Evolutionary conservation across 768 basidiomycete genomes (phyloP), one percentile per base, ranked within the genome.

Genomic region (Trametes punicea): DNA sequence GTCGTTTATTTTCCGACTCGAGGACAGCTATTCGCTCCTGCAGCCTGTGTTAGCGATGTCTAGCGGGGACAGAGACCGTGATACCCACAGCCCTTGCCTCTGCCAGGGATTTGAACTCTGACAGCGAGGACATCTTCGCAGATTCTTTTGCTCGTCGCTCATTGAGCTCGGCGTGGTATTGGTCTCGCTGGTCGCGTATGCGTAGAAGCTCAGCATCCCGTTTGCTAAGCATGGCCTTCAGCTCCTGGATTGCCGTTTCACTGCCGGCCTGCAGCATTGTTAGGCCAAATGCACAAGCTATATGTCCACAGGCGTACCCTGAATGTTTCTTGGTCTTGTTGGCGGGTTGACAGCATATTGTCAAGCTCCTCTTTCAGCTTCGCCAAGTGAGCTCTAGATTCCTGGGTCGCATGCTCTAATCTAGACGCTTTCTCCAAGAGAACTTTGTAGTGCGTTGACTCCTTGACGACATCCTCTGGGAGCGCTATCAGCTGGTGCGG

Each of bases 1-100:
- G 75, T 21, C 93, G 79, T 38, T 74, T 77, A 10, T 88, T 73
- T 68, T 98, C 93, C 1, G 87, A 87, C 58, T 83, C 74, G 23
- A 96, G 68, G 26, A 83, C 80, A 11, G 68, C 67, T 40, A 98
- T 84, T 34, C 93, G 87, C 57, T 88, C 89, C 83, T 93, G 57
- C 42, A 54, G 4, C 16, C 11, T 16, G 20, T 15, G 50, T 46
- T 8, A 67, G 55, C n/a, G 6, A 9, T 16, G 23, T 18, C 18
- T 3, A 39, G 10, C 25, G 29, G 8, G 40, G 34, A 11, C 2
- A 16, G 1, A 20, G 16, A 47, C 44, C 18, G 49, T 63, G 71
- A 56, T 58, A 78, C 86, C 50, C 18, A 52, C 51, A 33, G 75
- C 74, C 62, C 86, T 83, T 7, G 83, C 80, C 49, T 86, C 83